These are phyloP conservation scores for Xerocomus brunneocitrinus DNA, from an alignment of 768 basidiomycete species.

Conservation along the genomic window DNA sequence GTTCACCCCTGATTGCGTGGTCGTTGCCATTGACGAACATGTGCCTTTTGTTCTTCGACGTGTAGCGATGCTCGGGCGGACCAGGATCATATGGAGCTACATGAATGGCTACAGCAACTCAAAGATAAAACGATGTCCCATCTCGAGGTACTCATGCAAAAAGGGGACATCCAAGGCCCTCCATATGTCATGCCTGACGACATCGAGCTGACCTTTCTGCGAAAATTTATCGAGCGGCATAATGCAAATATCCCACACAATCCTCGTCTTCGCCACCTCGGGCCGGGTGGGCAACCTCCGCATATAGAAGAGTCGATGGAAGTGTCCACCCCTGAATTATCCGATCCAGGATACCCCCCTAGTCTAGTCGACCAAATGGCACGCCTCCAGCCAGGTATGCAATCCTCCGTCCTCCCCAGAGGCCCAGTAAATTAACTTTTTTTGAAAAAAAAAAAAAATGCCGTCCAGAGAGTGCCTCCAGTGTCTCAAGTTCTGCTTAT, in stretches of 20 bases:
- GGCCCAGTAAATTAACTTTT: constrained; percentile 3
- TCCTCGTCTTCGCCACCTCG: constrained; percentile 64
- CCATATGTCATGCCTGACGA: constrained; percentile 80
- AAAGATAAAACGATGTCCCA: constrained; percentile 90
- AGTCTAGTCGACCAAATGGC: constrained; percentile 32
- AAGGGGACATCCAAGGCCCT: constrained; percentile 80
- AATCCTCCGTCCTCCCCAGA: neutral
- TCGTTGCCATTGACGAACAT: constrained; percentile 7
- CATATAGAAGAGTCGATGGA: constrained; percentile 34
- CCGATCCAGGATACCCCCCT: constrained; percentile 30
- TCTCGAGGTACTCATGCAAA: constrained; percentile 81
- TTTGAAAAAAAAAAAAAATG: neutral
- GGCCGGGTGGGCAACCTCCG: constrained; percentile 28
- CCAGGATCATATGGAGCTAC: constrained; percentile 86
- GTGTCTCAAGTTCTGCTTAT: constrained; percentile 31
- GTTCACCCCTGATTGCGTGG: neutral
- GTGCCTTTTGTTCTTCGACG: neutral
- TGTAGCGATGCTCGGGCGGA: constrained; percentile 66
- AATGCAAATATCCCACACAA: constrained; percentile 73
- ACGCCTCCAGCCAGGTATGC: constrained; percentile 33
- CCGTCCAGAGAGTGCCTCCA: constrained; percentile 24
- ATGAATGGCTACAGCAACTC: constrained; percentile 83
- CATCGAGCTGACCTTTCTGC: constrained; percentile 70
- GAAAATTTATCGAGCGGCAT: constrained; percentile 80
- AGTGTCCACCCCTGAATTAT: constrained; percentile 31